These are phyloP conservation scores for Funneliformis mosseae DNA, from an alignment of 192 early-diverging fungal genomes.

Conservation along the genomic window DNA sequence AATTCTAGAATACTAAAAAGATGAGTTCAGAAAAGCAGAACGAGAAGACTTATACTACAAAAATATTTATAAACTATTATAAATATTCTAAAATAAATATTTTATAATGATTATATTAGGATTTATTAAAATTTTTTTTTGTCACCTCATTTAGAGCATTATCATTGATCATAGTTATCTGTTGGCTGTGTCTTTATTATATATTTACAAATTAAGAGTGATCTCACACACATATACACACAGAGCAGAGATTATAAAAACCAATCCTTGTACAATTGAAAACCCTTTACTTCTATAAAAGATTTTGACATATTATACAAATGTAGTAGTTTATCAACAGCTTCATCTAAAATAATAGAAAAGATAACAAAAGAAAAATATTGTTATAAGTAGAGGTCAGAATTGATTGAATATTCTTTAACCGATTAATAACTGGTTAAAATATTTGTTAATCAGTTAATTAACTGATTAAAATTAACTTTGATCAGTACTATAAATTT, in stretches of 20 bases:
- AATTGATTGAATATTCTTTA: no score
- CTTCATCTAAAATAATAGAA: conserved; percentile 12
- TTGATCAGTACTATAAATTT: no score
- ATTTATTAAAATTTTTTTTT: conserved; percentile 28
- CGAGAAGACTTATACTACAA: conserved; percentile 11
- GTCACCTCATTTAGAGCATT: conserved; percentile 36
- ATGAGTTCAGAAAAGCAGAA: conserved; percentile 3
- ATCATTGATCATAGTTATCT: conserved; percentile 35
- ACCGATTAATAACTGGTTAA: no score
- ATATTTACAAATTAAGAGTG: conserved; percentile 37
- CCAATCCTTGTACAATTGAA: conserved; percentile 30
- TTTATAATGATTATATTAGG: conserved; percentile 17
- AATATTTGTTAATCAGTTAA: no score
- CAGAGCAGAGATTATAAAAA: conserved; percentile 27
- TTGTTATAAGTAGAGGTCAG: no score
- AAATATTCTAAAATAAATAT: conserved; percentile 23
- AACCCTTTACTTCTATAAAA: conserved; percentile 25
- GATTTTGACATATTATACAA: conserved; percentile 36
- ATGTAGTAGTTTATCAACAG: conserved; percentile 25
- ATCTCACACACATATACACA: no score
- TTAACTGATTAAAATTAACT: no score
- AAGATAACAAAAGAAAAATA: conserved; percentile 37
- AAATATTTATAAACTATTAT: conserved; percentile 3
- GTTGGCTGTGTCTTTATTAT: conserved; percentile 31
- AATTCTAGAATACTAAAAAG: conserved; percentile 19